phyloP scores from a whole-genome alignment of 108 stramenopile genomes.

The Asterionellopsis glacialis region DNA sequence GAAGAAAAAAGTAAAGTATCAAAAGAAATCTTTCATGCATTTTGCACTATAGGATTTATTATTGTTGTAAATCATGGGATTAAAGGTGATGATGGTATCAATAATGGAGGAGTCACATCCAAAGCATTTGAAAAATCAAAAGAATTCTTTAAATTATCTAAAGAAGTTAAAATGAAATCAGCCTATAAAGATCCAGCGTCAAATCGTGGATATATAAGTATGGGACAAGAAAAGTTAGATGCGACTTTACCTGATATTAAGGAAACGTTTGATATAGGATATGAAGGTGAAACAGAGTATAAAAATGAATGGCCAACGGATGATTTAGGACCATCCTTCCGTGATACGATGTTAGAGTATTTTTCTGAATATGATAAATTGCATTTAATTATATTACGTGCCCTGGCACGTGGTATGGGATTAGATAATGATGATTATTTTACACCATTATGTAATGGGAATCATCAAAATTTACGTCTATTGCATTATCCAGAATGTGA shows the following conservation, averaged over 20 bases:
- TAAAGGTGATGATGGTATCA: too few relatives aligned
- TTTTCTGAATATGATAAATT: conserved; percentile 34
- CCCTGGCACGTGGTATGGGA: conserved; percentile 11
- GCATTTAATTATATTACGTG: conserved; percentile 22
- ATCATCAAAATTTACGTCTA: conserved; percentile 23
- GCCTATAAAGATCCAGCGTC: conserved; percentile 30
- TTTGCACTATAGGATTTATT: too few relatives aligned
- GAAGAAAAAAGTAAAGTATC: too few relatives aligned
- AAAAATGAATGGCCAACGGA: conserved; percentile 24
- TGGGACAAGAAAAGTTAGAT: conserved; percentile 42
- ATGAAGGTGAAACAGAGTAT: conserved; percentile 12
- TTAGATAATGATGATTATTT: conserved; percentile 16
- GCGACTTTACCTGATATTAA: conserved; percentile 15
- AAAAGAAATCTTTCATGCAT: too few relatives aligned
- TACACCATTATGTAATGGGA: conserved; percentile 17
- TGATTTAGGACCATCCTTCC: conserved; percentile 23
- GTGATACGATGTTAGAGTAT: conserved; percentile 31
- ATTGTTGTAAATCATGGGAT: too few relatives aligned
- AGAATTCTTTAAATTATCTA: conserved; percentile 40
- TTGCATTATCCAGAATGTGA: conserved; percentile 26
- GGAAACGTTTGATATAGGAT: conserved; percentile 30
- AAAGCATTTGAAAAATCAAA: conserved; percentile 21
- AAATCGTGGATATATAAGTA: conserved; percentile 62
- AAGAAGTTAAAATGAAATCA: conserved; percentile 35
- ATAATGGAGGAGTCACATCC: too few relatives aligned